These are phyloP conservation scores for Zymoseptoria pseudotritici DNA, from an alignment of 2,329 filamentous ascomycete species.

Conservation along the genomic window DNA sequence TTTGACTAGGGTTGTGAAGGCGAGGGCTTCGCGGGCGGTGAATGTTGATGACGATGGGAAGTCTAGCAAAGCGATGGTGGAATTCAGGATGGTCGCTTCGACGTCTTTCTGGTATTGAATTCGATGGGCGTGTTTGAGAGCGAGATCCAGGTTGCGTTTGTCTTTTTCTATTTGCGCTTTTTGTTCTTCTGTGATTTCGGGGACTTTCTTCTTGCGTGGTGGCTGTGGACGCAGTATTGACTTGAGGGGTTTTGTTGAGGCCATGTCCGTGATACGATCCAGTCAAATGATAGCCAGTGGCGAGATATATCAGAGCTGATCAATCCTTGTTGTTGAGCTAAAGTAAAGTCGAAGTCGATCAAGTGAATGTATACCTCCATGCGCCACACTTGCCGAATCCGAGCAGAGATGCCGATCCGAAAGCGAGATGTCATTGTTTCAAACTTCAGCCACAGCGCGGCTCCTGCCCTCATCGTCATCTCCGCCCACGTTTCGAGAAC, in stretches of 20 bases:
- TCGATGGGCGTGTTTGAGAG: constrained; percentile 72
- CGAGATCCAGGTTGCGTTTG: constrained; percentile 52
- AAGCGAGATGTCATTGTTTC: background rate
- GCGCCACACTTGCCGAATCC: background rate
- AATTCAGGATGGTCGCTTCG: constrained; percentile 64
- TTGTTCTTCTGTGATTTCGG: constrained; percentile 15
- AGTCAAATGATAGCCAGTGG: no score
- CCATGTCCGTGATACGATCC: constrained; percentile 12
- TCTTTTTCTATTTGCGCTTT: constrained; percentile 29
- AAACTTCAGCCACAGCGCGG: background rate
- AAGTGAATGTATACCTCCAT: background rate
- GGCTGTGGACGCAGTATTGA: constrained; percentile 42
- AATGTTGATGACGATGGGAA: constrained; percentile 47
- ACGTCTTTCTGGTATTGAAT: constrained; percentile 76
- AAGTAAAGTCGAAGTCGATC: background rate
- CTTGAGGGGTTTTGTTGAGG: constrained; percentile 31
- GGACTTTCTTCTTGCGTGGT: constrained; percentile 21
- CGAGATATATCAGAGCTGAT: background rate
- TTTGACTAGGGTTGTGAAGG: constrained; percentile 60
- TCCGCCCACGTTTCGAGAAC: background rate
- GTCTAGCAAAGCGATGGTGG: constrained; percentile 64
- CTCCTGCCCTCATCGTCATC: background rate
- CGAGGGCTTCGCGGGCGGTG: constrained; percentile 51
- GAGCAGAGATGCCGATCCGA: background rate
- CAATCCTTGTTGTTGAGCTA: no score